A percentile compares a stretch with the other conserved stretches of the same genome.
Evolutionary conservation across 495 filamentous ascomycete species (phyloP).

Genomic region (Talaromyces thailandensis): DNA sequence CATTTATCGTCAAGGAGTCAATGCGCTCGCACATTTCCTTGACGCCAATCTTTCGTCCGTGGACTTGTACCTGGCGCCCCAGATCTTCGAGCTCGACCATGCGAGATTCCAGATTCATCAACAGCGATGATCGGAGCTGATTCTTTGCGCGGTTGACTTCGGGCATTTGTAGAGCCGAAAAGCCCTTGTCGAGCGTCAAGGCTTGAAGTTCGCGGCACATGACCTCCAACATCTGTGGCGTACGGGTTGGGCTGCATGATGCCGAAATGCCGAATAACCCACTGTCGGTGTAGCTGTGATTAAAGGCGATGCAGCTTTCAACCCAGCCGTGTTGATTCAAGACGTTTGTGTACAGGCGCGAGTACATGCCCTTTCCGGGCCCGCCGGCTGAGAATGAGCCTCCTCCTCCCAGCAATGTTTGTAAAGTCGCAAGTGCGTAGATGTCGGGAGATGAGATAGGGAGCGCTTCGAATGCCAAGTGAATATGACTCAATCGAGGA

Average conservation of each 20-base stretch:
- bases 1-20: conserved; percentile 67
- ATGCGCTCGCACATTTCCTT: conserved; percentile 90
- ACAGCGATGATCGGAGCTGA: conserved; percentile 77
- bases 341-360: conserved; percentile 91
- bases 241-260: conserved; percentile 67
- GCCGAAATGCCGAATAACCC: conserved; percentile 92
- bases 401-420: conserved; percentile 90
- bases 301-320: conserved; percentile 90
- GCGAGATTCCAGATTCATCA: conserved; percentile 96
- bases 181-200: conserved; percentile 63
- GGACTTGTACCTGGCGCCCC: conserved; percentile 90
- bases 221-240: conserved; percentile 75
- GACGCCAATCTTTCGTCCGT: conserved; percentile 83
- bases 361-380: conserved; percentile 98
- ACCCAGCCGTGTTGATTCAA: conserved; percentile 97
- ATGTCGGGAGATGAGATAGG: conserved; percentile 86
- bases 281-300: conserved; percentile 92
- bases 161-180: conserved; percentile 53
- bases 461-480: conserved; percentile 92
- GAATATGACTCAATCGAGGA: conserved; percentile 81
- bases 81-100: conserved; percentile 99
- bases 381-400: conserved; percentile 97
- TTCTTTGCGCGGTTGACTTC: conserved; percentile 98
- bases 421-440: conserved; percentile 92
- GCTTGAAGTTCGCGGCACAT: conserved; percentile 85